phyloP scores from a whole-genome alignment of 441 rosid genomes.

The Eutrema salsugineum region DNA sequence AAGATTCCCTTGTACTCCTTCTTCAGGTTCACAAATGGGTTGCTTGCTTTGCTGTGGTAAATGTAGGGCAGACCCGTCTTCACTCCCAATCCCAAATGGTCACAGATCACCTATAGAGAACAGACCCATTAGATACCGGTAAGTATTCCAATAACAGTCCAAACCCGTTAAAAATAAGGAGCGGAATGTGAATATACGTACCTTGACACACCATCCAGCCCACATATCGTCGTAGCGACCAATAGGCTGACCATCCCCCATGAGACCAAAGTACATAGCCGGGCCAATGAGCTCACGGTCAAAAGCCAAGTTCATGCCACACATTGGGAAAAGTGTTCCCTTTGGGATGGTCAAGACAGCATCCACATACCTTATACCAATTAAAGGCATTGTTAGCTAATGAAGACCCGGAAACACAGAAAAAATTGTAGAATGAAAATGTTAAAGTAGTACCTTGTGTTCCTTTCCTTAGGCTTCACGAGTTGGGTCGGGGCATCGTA shows the following conservation, averaged over 20 bases:
- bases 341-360: slow-evolving; percentile 87
- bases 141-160: background rate
- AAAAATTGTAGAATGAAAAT: background rate
- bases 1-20: slow-evolving; percentile 90
- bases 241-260: slow-evolving; percentile 97
- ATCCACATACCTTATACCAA: slow-evolving; percentile 64
- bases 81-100: slow-evolving; percentile 85
- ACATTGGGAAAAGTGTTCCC: slow-evolving; percentile 95
- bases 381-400: background rate
- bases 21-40: slow-evolving; percentile 83
- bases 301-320: slow-evolving; percentile 88
- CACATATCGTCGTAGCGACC: slow-evolving; percentile 96
- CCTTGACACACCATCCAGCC: slow-evolving; percentile 99
- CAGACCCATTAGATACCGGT: background rate
- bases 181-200: slow-evolving; percentile 5
- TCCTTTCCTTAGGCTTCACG: slow-evolving; percentile 85
- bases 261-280: slow-evolving; percentile 92
- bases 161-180: background rate
- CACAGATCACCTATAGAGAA: slow-evolving; percentile 69
- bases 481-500: slow-evolving; percentile 97
- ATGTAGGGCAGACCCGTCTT: slow-evolving; percentile 93
- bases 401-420: background rate
- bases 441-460: slow-evolving; percentile 47
- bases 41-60: slow-evolving; percentile 98
- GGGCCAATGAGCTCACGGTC: slow-evolving; percentile 93